phyloP scores from a whole-genome alignment of 2,329 filamentous ascomycete species.

The Claviceps capensis region DNA sequence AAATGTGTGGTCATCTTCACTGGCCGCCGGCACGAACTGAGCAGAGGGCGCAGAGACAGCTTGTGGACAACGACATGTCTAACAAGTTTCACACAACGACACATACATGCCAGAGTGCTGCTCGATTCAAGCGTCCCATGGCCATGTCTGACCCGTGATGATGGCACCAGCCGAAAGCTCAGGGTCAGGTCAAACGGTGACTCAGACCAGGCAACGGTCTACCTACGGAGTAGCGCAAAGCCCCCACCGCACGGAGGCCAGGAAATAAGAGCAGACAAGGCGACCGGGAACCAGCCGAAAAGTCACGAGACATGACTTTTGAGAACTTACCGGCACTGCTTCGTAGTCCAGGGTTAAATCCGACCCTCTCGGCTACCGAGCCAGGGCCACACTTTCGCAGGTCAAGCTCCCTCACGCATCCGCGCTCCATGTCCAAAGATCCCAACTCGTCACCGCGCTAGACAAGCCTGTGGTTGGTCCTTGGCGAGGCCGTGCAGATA shows the following conservation, averaged over 20 bases:
- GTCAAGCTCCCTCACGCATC: slow-evolving; percentile 34
- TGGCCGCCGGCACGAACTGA: not conserved
- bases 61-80: not conserved
- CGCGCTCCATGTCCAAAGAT: slow-evolving; percentile 9
- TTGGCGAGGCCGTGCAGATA: too few species aligned
- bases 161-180: not conserved
- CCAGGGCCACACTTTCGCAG: slow-evolving; percentile 32
- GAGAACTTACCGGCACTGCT: slow-evolving; percentile 42
- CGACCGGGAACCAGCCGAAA: not conserved
- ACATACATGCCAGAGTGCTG: not conserved
- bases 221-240: not conserved
- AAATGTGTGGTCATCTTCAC: not conserved
- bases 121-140: not conserved
- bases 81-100: not conserved
- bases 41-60: not conserved
- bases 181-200: too few species aligned
- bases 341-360: slow-evolving; percentile 42
- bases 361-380: slow-evolving; percentile 40
- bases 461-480: too few species aligned
- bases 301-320: not conserved
- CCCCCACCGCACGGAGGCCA: not conserved
- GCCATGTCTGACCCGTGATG: not conserved
- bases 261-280: not conserved
- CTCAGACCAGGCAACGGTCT: not conserved
- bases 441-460: too few species aligned